These are phyloP conservation scores for Chrysochromulina parva DNA, from an alignment of 78 protist genomes.

Conservation along the genomic window DNA sequence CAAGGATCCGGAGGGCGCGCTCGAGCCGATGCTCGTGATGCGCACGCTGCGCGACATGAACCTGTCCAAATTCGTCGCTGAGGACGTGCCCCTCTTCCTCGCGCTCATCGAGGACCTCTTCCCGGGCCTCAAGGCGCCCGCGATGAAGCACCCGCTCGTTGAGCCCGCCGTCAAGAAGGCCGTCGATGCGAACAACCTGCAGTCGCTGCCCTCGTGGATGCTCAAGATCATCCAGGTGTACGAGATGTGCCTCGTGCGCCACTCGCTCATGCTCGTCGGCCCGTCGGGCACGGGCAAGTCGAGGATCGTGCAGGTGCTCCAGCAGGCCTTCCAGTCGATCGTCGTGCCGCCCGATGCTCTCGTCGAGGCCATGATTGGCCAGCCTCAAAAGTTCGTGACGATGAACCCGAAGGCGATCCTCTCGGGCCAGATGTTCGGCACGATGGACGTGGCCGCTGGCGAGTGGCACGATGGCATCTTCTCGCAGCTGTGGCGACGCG, in stretches of 20 bases:
- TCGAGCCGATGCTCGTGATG: slow-evolving; percentile 66
- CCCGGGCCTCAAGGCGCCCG: slow-evolving; percentile 67
- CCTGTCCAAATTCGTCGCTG: slow-evolving; percentile 83
- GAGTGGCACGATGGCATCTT: slow-evolving; percentile 92
- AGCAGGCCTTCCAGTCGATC: slow-evolving; percentile 28
- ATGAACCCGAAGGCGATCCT: slow-evolving; percentile 91
- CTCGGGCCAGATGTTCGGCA: slow-evolving; percentile 84
- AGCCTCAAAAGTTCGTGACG: slow-evolving; percentile 28
- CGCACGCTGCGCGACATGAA: slow-evolving; percentile 86
- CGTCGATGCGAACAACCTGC: slow-evolving; percentile 33
- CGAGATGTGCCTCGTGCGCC: slow-evolving; percentile 71
- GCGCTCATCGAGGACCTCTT: slow-evolving; percentile 83
- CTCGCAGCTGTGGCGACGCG: slow-evolving; percentile 72
- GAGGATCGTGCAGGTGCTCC: slow-evolving; percentile 36
- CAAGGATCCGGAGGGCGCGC: neutral
- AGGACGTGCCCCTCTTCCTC: slow-evolving; percentile 81
- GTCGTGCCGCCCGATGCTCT: neutral
- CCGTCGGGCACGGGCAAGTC: slow-evolving; percentile 74
- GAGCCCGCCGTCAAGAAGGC: slow-evolving; percentile 45
- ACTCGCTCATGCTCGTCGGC: slow-evolving; percentile 82
- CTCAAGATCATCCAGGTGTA: slow-evolving; percentile 71
- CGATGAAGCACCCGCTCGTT: slow-evolving; percentile 42
- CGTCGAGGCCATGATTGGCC: neutral
- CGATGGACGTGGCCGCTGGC: slow-evolving; percentile 60
- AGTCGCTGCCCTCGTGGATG: slow-evolving; percentile 50